Conservation (phyloP, 805 yeast genomes). For the Metschnikowia santaceciliae region DNA sequence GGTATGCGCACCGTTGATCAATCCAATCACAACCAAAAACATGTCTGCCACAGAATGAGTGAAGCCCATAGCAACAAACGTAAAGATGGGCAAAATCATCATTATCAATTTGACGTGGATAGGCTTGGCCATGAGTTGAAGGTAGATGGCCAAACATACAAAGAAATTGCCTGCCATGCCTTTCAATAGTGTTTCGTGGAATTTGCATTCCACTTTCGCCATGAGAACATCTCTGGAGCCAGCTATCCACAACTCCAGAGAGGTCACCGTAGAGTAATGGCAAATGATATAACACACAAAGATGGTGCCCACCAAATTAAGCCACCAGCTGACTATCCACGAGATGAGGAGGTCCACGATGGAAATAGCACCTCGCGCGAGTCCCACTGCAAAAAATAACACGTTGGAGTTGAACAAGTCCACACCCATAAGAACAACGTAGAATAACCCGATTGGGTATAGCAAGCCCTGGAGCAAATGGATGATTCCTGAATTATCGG, state of each 20-base stretch:
- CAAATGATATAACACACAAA: slow-evolving; percentile 66
- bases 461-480: slow-evolving; percentile 55
- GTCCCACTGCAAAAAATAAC: slow-evolving; percentile 64
- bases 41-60: slow-evolving; percentile 83
- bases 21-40: slow-evolving; percentile 62
- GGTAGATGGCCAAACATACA: slow-evolving; percentile 70
- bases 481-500: slow-evolving; percentile 48
- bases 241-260: slow-evolving; percentile 34
- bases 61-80: slow-evolving; percentile 75
- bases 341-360: slow-evolving; percentile 58
- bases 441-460: slow-evolving; percentile 70
- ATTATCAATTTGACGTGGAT: slow-evolving; percentile 66
- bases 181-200: slow-evolving; percentile 62
- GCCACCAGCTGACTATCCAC: slow-evolving; percentile 65
- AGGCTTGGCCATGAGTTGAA: slow-evolving; percentile 77
- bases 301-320: slow-evolving; percentile 60
- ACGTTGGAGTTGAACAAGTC: slow-evolving; percentile 75
- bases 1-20: slow-evolving; percentile 62
- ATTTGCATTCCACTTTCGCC: slow-evolving; percentile 42
- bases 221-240: slow-evolving; percentile 50
- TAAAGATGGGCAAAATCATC: slow-evolving; percentile 65
- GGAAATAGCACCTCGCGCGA: slow-evolving; percentile 66
- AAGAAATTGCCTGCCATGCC: slow-evolving; percentile 75
- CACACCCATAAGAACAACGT: slow-evolving; percentile 69
- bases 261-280: slow-evolving; percentile 49